Base-by-base conservation (phyloP, 306 rosid genomes). In the Fagus crenata region DNA sequence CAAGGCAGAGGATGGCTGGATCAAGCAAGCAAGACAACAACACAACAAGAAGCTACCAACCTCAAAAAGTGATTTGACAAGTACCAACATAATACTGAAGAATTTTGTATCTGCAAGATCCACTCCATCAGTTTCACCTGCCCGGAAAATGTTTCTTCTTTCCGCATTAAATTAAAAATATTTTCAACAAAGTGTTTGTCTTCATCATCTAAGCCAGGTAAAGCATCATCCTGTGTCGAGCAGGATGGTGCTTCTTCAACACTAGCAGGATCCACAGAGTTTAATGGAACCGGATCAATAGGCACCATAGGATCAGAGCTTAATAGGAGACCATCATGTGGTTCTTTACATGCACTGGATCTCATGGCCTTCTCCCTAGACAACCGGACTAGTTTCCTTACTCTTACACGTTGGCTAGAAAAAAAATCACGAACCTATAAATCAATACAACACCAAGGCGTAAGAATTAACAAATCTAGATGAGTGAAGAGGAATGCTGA, bases 71-170 rank as follows among this genome's bases (percentile, higher is more conserved):
- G 86, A 74, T 81, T 71, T 59, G 79, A 53, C 28, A 61, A 70
- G 71, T 86, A 96, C 99, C 99, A 96, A 87, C 86, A 86, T 85
- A 96, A 83, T 67, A 96, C 96, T 80, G 96, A 88, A 80, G 86
- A 78, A 80, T 96, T 91, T 22, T 89, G 93, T 80, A 92, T 89
- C 75, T 80, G 85, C 93, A 92, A 83, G 74, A 96, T 89, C 96
- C 97, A 91, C 81, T 92, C 99, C 96, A 93, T 78, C 88, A 96
- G 81, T 77, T 89, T 91, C 87, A 87, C 97, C 88, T 88, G 97
- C 79, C 99, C 98, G 13, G 92, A 88, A 87, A 92, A 92, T 49
- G 96, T 86, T 87, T 96, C 98, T 83, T 96, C 99, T 77, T 91
- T 91, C 78, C 86, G 80, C 94, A 96, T 91, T 80, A 86, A 84